phyloP scores from a whole-genome alignment of 2,329 filamentous ascomycete species.

The Diaporthe sp. region DNA sequence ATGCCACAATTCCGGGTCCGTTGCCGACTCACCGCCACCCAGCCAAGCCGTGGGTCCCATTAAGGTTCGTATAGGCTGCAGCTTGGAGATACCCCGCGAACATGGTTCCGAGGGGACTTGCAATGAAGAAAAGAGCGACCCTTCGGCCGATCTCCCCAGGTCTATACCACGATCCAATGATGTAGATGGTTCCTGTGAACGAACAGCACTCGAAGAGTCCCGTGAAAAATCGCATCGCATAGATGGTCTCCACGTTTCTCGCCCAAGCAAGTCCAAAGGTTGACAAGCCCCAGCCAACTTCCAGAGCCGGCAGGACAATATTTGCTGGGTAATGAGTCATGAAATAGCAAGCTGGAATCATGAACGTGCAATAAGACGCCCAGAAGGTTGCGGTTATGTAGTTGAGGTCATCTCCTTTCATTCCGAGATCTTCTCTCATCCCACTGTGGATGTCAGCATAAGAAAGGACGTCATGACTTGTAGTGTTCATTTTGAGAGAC shows the following conservation, averaged over 20 bases:
- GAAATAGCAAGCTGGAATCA: not conserved
- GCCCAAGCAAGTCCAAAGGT: not conserved
- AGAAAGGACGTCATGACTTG: too few species aligned
- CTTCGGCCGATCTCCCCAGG: conserved; percentile 54
- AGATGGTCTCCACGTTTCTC: not conserved
- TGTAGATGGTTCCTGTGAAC: conserved; percentile 44
- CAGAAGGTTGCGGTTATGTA: conserved; percentile 45
- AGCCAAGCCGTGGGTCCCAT: conserved; percentile 56
- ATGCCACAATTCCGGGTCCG: too few species aligned
- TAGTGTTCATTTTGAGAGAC: conserved; percentile 23
- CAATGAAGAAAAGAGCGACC: conserved; percentile 59
- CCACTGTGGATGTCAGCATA: too few species aligned
- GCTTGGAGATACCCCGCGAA: conserved; percentile 56
- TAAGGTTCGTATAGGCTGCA: conserved; percentile 58
- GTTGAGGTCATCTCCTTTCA: conserved; percentile 49
- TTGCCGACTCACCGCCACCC: conserved; percentile 55
- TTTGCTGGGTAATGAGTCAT: conserved; percentile 1
- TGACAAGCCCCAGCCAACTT: conserved; percentile 1
- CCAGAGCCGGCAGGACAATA: not conserved
- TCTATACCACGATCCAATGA: conserved; percentile 50
- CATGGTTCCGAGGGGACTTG: conserved; percentile 61
- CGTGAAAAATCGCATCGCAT: conserved; percentile 48
- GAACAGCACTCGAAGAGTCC: conserved; percentile 45
- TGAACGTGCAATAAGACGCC: conserved; percentile 49
- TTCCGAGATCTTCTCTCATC: conserved; percentile 34